Base-by-base conservation (phyloP, 2,329 filamentous ascomycete genomes). In the Dendrostoma leiphaemia region DNA sequence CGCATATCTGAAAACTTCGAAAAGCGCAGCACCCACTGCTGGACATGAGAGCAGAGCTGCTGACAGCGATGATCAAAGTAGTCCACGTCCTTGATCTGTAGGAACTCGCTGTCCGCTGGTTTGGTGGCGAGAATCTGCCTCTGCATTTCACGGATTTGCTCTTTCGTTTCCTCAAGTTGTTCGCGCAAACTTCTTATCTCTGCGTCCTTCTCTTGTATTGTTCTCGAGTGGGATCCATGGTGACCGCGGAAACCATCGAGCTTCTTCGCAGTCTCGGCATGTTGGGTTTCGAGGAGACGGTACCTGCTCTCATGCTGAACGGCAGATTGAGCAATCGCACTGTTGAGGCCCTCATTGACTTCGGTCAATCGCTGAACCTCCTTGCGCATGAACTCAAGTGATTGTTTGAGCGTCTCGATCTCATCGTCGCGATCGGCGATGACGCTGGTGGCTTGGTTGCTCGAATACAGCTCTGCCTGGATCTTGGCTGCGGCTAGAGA, bases 11-110 rank as follows among this genome's bases (percentile, higher is more conserved):
- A 97, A 73, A 95, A 94, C 70, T 97, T 97, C 63, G 92, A 97
- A 77, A 99, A 99, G 66, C 94, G 90, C 62, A 97, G 76, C 48
- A 99, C 91, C 94, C 94, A 99, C 74, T 96, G 91, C 70, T 97
- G 92, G 38, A 97, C 91, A 68, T 97, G 92, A 63, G 93, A 89
- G 72, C 91, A 99, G 41, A 99, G 84, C 71, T 95, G 89, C 70
- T 97, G 91, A 69, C 94, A 99, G 38, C 92, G 89, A 64, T 85
- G 85, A 66, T 97, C 91, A 67, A 99, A 97, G 77, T 97, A 92
- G 73, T 97, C 92, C 69, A 97, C 92, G 66, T 97, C 91, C 61
- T 84, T 84, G 58, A 91, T 79, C 46, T 82, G 82, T 59, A 97
- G 85, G 73, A 95, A 93, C 61, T 89, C 76, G 55, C 74, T 83